Conservation (phyloP, 2,329 filamentous ascomycete genomes). For the Falciphora oryzae region DNA sequence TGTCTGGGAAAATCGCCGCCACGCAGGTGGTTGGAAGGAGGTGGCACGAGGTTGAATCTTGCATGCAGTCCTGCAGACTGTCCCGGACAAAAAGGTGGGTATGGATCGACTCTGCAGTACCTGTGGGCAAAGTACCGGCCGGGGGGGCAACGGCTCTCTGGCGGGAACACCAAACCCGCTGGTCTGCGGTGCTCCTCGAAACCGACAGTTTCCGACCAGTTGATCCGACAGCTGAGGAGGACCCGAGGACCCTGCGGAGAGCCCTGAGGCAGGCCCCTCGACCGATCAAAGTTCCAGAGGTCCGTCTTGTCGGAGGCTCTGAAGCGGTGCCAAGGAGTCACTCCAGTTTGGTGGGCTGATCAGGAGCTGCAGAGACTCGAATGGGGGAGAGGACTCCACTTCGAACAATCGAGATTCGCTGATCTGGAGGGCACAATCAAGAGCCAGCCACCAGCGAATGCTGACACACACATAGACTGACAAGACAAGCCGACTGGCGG, state of each 20-base stretch:
- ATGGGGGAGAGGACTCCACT: neutral
- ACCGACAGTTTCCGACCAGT: neutral
- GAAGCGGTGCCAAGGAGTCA: neutral
- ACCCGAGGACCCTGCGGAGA: neutral
- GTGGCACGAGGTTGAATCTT: conserved; percentile 1
- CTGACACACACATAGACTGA: neutral
- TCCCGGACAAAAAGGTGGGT: neutral
- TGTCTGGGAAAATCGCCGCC: no score
- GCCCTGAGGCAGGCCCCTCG: neutral
- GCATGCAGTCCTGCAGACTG: neutral
- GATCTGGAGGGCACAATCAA: neutral
- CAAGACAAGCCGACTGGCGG: neutral
- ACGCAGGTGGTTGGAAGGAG: neutral
- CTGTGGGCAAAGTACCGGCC: neutral
- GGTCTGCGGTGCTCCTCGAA: neutral
- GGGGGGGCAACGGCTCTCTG: neutral
- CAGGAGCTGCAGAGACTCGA: no score
- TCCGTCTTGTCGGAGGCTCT: neutral
- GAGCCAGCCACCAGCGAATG: no score
- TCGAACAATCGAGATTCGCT: neutral
- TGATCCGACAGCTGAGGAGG: neutral
- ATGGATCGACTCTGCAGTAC: conserved; percentile 1
- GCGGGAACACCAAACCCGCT: neutral
- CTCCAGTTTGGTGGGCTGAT: neutral
- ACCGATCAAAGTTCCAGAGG: neutral